Evolutionary conservation across 1,284 basidiomycete genomes (phyloP).

Genomic region (Sparassis latifolia): DNA sequence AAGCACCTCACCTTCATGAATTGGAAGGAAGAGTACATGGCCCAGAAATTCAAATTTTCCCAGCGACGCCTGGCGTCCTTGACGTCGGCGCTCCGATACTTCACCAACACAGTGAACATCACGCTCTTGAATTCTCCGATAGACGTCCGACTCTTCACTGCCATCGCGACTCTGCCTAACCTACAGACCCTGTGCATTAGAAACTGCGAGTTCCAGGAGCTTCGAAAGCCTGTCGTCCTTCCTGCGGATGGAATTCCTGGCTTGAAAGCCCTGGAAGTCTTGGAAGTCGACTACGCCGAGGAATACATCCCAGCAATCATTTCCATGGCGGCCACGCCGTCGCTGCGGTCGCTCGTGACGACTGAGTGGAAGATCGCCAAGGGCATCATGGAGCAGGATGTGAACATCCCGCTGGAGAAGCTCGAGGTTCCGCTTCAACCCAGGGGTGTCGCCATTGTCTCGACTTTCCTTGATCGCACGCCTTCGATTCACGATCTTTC

Average conservation of each 20-base stretch:
- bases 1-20: conserved; percentile 4
- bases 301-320: conserved; percentile 4
- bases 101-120: too few species aligned
- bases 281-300: not conserved
- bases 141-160: conserved; percentile 2
- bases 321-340: conserved; percentile 1
- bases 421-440: conserved; percentile 6
- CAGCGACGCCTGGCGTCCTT: too few species aligned
- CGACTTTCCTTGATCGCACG: conserved; percentile 4
- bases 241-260: not conserved
- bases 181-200: conserved; percentile 8
- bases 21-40: not conserved
- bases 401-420: not conserved
- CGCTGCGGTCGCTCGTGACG: conserved; percentile 5
- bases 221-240: not conserved
- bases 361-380: conserved; percentile 6
- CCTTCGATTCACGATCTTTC: conserved; percentile 5
- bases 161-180: not conserved
- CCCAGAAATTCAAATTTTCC: too few species aligned
- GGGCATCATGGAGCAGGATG: conserved; percentile 1
- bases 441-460: conserved; percentile 1
- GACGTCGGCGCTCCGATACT: too few species aligned
- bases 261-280: conserved; percentile 2
- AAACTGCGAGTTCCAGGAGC: conserved; percentile 3
- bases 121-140: conserved; percentile 2